A percentile compares a stretch with the other conserved stretches of the same genome.
Conservation (phyloP, 352 stramenopile species). For the Globisporangium lucens region DNA sequence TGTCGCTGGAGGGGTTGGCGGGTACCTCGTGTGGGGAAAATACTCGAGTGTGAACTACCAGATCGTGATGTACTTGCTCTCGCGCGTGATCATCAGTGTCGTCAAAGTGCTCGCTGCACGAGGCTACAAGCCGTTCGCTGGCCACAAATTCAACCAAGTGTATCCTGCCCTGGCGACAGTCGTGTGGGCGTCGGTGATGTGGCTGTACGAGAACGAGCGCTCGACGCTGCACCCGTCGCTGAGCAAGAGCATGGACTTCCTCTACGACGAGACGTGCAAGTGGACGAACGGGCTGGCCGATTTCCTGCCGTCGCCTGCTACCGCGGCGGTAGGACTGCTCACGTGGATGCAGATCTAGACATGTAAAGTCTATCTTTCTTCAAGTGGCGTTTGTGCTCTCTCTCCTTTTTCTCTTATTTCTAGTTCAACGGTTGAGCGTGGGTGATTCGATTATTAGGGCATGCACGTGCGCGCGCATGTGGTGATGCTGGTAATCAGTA, state of each 20-base stretch:
- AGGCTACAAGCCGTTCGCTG: constrained; percentile 57
- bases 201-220: constrained; percentile 85
- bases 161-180: constrained; percentile 75
- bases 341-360: constrained; percentile 54
- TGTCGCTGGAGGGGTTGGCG: constrained; percentile 68
- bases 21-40: constrained; percentile 81
- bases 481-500: neutral
- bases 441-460: neutral
- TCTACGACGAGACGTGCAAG: constrained; percentile 84
- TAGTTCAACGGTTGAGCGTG: neutral
- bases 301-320: constrained; percentile 79
- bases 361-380: neutral
- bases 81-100: constrained; percentile 63
- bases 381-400: neutral
- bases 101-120: constrained; percentile 64
- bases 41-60: constrained; percentile 89
- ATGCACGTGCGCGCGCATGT: neutral
- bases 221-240: constrained; percentile 75
- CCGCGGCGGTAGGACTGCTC: constrained; percentile 54
- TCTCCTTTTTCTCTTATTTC: neutral
- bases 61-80: constrained; percentile 89
- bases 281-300: constrained; percentile 67
- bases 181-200: constrained; percentile 85
- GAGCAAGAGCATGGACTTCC: constrained; percentile 86
- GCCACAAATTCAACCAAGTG: constrained; percentile 66